A percentile compares a stretch with the other conserved stretches of the same genome.
Evolutionary conservation across 2,329 filamentous ascomycete species (phyloP).

Genomic region (Ophiostoma piceae): DNA sequence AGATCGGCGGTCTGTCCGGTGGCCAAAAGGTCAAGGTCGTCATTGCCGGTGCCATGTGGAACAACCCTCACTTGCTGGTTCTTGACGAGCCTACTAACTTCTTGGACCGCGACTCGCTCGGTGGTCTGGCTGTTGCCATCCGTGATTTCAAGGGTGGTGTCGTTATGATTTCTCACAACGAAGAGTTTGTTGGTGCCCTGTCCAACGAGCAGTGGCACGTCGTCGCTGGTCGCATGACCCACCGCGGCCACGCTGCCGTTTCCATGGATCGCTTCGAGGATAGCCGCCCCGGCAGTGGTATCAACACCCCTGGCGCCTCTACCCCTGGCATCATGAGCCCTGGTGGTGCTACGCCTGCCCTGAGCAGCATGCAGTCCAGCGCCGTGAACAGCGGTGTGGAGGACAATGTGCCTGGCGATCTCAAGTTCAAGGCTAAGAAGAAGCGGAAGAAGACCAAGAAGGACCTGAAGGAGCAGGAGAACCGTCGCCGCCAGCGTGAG

Average conservation of each 20-base stretch:
- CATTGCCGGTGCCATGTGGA: conserved; percentile 94
- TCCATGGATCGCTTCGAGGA: conserved; percentile 84
- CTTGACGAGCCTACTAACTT: conserved; percentile 99
- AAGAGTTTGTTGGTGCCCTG: conserved; percentile 94
- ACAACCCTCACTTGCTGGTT: conserved; percentile 95
- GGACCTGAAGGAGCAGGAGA: conserved; percentile 90
- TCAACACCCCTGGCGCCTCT: conserved; percentile 39
- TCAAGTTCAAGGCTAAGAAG: conserved; percentile 86
- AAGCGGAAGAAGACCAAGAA: conserved; percentile 99
- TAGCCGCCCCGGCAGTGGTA: conserved; percentile 51
- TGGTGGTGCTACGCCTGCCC: conserved; percentile 31
- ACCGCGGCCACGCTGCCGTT: conserved; percentile 72
- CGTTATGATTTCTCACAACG: conserved; percentile 99
- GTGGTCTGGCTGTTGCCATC: conserved; percentile 94
- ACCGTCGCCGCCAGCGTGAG: conserved; percentile 78
- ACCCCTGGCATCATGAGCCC: conserved; percentile 42
- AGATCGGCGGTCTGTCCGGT: conserved; percentile 91
- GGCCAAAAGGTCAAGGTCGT: conserved; percentile 99
- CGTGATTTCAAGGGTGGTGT: conserved; percentile 97
- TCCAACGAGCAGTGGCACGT: conserved; percentile 97
- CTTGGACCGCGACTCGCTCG: conserved; percentile 94
- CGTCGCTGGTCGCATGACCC: conserved; percentile 76
- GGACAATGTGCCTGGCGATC: conserved; percentile 53
- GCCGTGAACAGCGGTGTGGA: conserved; percentile 79
- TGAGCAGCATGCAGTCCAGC: conserved; percentile 53